Evolutionary conservation across 768 basidiomycete genomes (phyloP).

Genomic region (Phylloporus scabripes): DNA sequence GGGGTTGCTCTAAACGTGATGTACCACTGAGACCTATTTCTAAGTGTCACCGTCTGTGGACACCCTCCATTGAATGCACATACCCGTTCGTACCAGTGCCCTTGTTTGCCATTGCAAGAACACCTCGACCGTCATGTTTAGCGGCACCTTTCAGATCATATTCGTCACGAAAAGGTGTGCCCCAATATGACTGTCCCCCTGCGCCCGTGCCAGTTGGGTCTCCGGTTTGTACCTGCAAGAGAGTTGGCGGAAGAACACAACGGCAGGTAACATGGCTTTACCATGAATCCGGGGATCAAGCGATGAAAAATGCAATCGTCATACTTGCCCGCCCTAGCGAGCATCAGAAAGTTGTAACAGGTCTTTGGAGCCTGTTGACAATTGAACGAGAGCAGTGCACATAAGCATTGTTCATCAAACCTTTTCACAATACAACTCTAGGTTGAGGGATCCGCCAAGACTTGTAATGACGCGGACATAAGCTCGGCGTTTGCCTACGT

Average conservation of each 20-base stretch:
- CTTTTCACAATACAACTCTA: constrained; percentile 87
- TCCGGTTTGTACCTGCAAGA: constrained; percentile 84
- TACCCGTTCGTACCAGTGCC: constrained; percentile 87
- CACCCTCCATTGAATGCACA: constrained; percentile 6
- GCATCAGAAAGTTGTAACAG: constrained; percentile 96
- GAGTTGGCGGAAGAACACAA: constrained; percentile 1
- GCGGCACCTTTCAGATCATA: constrained; percentile 83
- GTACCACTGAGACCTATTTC: constrained; percentile 82
- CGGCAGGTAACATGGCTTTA: constrained; percentile 27
- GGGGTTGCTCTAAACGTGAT: constrained; percentile 80
- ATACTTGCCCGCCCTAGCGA: constrained; percentile 88
- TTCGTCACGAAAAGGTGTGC: constrained; percentile 94
- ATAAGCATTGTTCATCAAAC: constrained; percentile 31
- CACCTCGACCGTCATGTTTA: constrained; percentile 79
- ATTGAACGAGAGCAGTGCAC: background rate
- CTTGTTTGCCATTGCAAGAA: constrained; percentile 93
- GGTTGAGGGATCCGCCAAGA: constrained; percentile 79
- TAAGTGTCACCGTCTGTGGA: background rate
- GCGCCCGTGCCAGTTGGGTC: constrained; percentile 95
- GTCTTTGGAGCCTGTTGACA: constrained; percentile 83
- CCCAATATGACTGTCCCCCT: constrained; percentile 93
- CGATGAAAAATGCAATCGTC: constrained; percentile 88
- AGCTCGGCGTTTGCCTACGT: constrained; percentile 83
- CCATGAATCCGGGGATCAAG: constrained; percentile 94
- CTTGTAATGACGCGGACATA: constrained; percentile 96